Evolutionary conservation across 495 filamentous ascomycete species (phyloP).

Genomic region (Cercophora samala): DNA sequence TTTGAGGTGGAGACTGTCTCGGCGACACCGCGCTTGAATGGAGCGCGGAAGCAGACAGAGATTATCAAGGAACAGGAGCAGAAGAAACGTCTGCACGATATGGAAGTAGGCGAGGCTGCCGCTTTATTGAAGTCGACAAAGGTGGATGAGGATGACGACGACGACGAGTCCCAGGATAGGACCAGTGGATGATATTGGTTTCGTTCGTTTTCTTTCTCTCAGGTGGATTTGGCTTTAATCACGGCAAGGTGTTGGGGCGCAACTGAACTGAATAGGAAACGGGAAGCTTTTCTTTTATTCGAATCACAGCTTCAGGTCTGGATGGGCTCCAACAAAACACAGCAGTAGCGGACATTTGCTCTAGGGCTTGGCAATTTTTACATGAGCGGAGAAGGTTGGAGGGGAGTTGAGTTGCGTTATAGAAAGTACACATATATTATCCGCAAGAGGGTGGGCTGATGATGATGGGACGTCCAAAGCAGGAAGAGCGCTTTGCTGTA

Average conservation of each 20-base stretch:
- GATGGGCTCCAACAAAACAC: slow-evolving; percentile 1
- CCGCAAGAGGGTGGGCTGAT: neutral
- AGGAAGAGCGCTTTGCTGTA: neutral
- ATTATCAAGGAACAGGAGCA: slow-evolving; percentile 34
- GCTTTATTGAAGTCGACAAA: slow-evolving; percentile 39
- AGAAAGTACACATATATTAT: neutral
- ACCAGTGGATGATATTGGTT: neutral
- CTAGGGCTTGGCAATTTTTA: neutral
- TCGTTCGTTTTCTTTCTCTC: slow-evolving; percentile 1
- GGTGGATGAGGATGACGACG: slow-evolving; percentile 30
- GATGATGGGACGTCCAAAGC: neutral
- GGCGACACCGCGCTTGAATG: slow-evolving; percentile 31
- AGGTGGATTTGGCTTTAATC: neutral
- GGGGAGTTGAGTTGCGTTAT: neutral
- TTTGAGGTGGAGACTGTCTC: slow-evolving; percentile 49
- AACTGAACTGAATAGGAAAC: neutral
- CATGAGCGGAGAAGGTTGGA: neutral
- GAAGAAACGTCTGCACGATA: slow-evolving; percentile 52
- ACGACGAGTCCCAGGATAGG: slow-evolving; percentile 28
- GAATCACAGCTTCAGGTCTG: neutral
- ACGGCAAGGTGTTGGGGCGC: slow-evolving; percentile 6
- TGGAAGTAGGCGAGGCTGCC: slow-evolving; percentile 54
- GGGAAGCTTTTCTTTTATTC: slow-evolving; percentile 2
- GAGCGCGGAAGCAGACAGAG: slow-evolving; percentile 20
- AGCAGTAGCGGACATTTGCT: neutral